Base-by-base conservation (phyloP, 371 early-diverging fungal species). In the Furculomyces boomerangus region DNA sequence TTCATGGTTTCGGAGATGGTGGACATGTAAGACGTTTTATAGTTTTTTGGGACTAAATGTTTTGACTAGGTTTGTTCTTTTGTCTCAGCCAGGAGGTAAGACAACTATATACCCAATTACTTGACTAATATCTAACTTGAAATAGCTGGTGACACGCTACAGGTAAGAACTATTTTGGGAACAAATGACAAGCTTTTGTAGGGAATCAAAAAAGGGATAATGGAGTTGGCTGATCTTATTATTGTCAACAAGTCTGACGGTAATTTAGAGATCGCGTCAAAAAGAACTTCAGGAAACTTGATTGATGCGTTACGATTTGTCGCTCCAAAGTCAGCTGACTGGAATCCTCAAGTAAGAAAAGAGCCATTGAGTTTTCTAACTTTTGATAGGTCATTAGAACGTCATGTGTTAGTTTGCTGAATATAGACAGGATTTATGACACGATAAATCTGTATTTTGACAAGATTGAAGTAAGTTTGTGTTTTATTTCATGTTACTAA, bases 1-100 rank as follows among this genome's bases (percentile, higher is more conserved):
- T 82, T 81, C 3, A 78, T 84, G 74, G 84, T 87, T 5, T 72
- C 85, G 1, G 85, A 86, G n/a, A 84, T 87, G 79, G 83, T 83
- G 24, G 87, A 87, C 57, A 79, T 86, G 80, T 49, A 49, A 49
- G 27, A 10, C 13, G 10, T 20, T 16, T 20, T 26, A 13, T 31
- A 20, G 10, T 16, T 24, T 31, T 49, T 25, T 20, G 26, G 5
- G 3, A 16, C 10, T 49, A 13, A 25, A 30, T 26, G 5, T 24
- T 28, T 5, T 49, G 26, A 13, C 10, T 49, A 49, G 49, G 32
- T 67, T 67, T 49, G 41, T 65, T 1, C 54, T 67, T 2, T 45
- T 67, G 20, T 26, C 65, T 54, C 67, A 61, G 49, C 67, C 67
- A 0, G 67, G 62, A 20, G 55, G 49, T 49, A 49, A 49, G 22